Evolutionary conservation across 768 basidiomycete genomes (phyloP).

Genomic region (Tephrocybe rancida): DNA sequence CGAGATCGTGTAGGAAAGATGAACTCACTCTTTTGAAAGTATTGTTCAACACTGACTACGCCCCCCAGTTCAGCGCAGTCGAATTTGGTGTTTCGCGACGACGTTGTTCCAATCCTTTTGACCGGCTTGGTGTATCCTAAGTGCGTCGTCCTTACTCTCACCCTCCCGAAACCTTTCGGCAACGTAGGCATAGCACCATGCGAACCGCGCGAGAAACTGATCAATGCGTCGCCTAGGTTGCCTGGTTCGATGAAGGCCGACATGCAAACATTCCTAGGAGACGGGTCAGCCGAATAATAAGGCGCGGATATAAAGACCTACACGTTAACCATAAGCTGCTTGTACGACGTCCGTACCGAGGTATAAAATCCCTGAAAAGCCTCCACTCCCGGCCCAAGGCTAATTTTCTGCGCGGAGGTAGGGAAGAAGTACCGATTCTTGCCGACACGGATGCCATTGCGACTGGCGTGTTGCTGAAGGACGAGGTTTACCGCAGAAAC

Average conservation of each 20-base stretch:
- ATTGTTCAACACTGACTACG: conserved; percentile 60
- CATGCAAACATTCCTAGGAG: conserved; percentile 51
- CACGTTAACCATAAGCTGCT: conserved; percentile 58
- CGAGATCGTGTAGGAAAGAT: neutral
- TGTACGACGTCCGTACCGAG: conserved; percentile 50
- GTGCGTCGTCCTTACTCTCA: conserved; percentile 61
- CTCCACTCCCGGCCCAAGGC: conserved; percentile 36
- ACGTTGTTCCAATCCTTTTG: conserved; percentile 34
- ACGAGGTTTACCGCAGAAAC: conserved; percentile 62
- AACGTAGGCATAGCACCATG: conserved; percentile 46
- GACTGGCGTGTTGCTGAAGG: conserved; percentile 48
- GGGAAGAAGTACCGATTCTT: conserved; percentile 61
- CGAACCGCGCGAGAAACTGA: conserved; percentile 45
- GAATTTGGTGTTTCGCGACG: conserved; percentile 46
- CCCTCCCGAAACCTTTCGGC: conserved; percentile 50
- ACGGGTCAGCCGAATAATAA: neutral
- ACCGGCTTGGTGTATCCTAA: conserved; percentile 59
- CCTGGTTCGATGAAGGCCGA: conserved; percentile 60
- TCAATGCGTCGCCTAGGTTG: conserved; percentile 62
- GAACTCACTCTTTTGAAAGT: conserved; percentile 62
- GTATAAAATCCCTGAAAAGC: conserved; percentile 50
- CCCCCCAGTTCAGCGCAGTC: conserved; percentile 54
- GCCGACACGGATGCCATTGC: conserved; percentile 53
- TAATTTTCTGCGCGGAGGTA: conserved; percentile 20
- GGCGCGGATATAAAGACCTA: conserved; percentile 23